Percentiles rank a stretch among this genome's conserved stretches.
Conservation (phyloP, 352 stramenopile genomes). For the Pythium coloratum region DNA sequence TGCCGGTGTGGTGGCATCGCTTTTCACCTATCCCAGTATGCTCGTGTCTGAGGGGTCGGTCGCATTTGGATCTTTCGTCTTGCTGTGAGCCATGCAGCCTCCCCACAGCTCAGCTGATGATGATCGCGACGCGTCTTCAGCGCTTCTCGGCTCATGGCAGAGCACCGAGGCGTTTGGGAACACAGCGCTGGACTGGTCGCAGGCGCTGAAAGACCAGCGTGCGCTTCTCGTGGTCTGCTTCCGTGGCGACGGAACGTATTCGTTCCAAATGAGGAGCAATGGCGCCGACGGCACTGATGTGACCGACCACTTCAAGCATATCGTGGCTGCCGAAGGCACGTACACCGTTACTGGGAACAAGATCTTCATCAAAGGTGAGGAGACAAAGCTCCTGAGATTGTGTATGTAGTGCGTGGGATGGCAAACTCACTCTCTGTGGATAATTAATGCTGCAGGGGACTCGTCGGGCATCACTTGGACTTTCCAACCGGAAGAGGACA, state of each 20-base stretch:
- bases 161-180: constrained; percentile 80
- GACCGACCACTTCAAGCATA: constrained; percentile 53
- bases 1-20: background rate
- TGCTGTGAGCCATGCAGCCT: background rate
- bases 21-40: background rate
- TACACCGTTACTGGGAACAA: constrained; percentile 37
- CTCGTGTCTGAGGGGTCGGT: background rate
- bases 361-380: constrained; percentile 34
- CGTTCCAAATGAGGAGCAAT: constrained; percentile 37
- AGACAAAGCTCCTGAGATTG: background rate
- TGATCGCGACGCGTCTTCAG: background rate
- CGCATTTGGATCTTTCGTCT: background rate
- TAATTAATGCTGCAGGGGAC: constrained; percentile 35
- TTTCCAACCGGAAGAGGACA: constrained; percentile 66
- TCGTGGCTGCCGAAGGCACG: constrained; percentile 41
- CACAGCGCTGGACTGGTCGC: constrained; percentile 72
- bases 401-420: background rate
- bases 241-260: constrained; percentile 32
- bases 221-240: constrained; percentile 51
- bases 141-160: constrained; percentile 44
- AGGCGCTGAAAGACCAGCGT: constrained; percentile 56
- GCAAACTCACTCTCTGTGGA: background rate
- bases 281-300: constrained; percentile 31
- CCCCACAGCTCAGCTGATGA: background rate
- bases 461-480: constrained; percentile 61